A percentile compares a stretch with the other conserved stretches of the same genome.
These are phyloP conservation scores for Acorus gramineus DNA, from an alignment of 106 monocot genomes.

Conservation along the genomic window DNA sequence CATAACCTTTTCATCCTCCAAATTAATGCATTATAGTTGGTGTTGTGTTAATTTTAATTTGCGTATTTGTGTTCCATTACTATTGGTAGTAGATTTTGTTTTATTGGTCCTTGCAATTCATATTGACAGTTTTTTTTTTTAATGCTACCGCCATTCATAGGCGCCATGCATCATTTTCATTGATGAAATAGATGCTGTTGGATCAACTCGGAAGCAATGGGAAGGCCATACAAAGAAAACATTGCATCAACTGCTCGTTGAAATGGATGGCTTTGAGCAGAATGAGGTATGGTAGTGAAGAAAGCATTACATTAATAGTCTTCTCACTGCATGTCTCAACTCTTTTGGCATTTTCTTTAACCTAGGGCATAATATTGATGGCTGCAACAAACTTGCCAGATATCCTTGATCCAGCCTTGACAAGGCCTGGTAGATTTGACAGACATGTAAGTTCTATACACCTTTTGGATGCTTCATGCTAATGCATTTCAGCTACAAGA, in stretches of 20 bases:
- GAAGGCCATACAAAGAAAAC: constrained; percentile 99
- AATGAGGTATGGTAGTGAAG: constrained; percentile 57
- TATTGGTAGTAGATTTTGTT: too few species aligned
- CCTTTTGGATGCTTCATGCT: neutral
- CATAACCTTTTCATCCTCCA: too few species aligned
- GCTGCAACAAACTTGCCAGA: constrained; percentile 99
- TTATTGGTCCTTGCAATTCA: neutral
- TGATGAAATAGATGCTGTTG: constrained; percentile 99
- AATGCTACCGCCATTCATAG: constrained; percentile 20
- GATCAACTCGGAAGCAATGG: constrained; percentile 98
- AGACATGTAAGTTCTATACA: constrained; percentile 70
- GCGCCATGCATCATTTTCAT: constrained; percentile 99
- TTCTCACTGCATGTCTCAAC: neutral
- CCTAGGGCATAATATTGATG: constrained; percentile 94
- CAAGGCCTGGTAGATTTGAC: constrained; percentile 99
- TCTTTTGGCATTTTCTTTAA: constrained; percentile 4
- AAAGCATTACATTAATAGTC: neutral
- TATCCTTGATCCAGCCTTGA: constrained; percentile 97
- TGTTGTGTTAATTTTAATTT: too few species aligned
- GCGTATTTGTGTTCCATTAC: too few species aligned
- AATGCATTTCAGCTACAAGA: neutral
- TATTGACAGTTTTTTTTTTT: neutral
- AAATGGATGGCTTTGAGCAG: constrained; percentile 99
- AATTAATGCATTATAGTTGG: too few species aligned
- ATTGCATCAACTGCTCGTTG: constrained; percentile 94